A percentile compares a stretch with the other conserved stretches of the same genome.
phyloP scores from a whole-genome alignment of 208 protist species.

The Leishmania aethiopica region DNA sequence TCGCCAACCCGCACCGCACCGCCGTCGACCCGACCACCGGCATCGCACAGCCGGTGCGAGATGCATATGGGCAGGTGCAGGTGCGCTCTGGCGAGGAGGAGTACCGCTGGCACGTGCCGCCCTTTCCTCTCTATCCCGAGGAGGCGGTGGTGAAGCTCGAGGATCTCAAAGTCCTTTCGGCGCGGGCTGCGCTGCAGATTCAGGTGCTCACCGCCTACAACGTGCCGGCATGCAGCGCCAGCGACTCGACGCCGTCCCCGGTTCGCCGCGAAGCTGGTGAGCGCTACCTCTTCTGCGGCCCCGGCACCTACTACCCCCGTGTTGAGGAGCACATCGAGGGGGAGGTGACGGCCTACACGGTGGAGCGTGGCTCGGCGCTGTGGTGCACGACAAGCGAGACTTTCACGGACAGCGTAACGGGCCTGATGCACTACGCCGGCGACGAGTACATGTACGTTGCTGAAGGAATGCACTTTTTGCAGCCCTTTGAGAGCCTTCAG shows the following conservation, averaged over 20 bases:
- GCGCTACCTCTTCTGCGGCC: conserved; percentile 59
- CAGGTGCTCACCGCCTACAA: conserved; percentile 68
- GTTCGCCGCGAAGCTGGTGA: conserved; percentile 45
- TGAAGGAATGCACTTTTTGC: conserved; percentile 66
- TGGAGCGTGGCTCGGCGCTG: conserved; percentile 38
- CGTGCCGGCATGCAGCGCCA: not conserved
- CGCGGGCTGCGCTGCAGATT: conserved; percentile 50
- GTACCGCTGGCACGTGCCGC: conserved; percentile 70
- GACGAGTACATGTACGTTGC: conserved; percentile 74
- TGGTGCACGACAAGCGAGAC: conserved; percentile 44
- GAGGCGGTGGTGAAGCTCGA: conserved; percentile 59
- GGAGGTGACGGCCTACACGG: conserved; percentile 26
- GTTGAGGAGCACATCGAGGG: conserved; percentile 64
- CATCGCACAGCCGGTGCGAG: conserved; percentile 33
- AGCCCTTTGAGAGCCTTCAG: conserved; percentile 82
- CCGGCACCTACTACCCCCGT: conserved; percentile 77
- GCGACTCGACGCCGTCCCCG: not conserved
- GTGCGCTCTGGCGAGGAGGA: conserved; percentile 84
- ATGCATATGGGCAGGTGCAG: conserved; percentile 80
- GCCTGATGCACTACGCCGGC: conserved; percentile 40
- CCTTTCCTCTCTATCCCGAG: conserved; percentile 94
- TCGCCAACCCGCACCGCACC: conserved; percentile 64
- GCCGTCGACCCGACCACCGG: conserved; percentile 26
- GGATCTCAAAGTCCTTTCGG: conserved; percentile 68
- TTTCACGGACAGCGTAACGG: conserved; percentile 37